phyloP scores from a whole-genome alignment of 306 rosid species.

The Leucaena leucocephala region DNA sequence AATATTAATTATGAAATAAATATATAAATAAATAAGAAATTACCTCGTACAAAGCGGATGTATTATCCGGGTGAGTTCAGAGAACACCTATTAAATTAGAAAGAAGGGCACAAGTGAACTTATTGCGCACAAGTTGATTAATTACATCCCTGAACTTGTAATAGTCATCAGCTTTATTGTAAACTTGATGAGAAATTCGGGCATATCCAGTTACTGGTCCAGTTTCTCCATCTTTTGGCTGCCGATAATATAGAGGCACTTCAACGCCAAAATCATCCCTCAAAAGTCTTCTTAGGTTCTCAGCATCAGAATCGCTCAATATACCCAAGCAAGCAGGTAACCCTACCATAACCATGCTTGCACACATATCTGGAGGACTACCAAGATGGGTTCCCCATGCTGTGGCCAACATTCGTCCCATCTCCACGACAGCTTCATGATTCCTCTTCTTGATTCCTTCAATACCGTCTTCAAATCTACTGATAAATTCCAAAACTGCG shows the following conservation, averaged over 20 bases:
- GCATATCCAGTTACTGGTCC: slow-evolving; percentile 77
- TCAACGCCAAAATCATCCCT: slow-evolving; percentile 81
- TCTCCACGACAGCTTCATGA: slow-evolving; percentile 79
- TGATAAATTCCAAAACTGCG: slow-evolving; percentile 64
- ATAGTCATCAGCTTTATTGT: slow-evolving; percentile 82
- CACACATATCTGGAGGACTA: slow-evolving; percentile 79
- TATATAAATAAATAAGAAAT: not conserved
- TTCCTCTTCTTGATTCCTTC: slow-evolving; percentile 92
- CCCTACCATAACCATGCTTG: slow-evolving; percentile 93
- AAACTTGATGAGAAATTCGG: slow-evolving; percentile 88
- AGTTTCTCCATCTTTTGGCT: slow-evolving; percentile 63
- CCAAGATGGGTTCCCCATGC: slow-evolving; percentile 94
- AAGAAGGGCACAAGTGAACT: slow-evolving; percentile 69
- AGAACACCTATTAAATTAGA: slow-evolving; percentile 59
- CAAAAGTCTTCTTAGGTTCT: slow-evolving; percentile 65
- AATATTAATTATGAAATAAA: slow-evolving; percentile 19
- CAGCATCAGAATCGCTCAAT: slow-evolving; percentile 63
- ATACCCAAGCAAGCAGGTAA: slow-evolving; percentile 78
- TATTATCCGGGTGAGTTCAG: not conserved
- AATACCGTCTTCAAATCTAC: slow-evolving; percentile 86
- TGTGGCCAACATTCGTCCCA: slow-evolving; percentile 80
- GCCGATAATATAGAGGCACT: slow-evolving; percentile 75
- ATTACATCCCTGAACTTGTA: slow-evolving; percentile 77
- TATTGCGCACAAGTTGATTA: slow-evolving; percentile 62
- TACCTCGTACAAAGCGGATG: slow-evolving; percentile 3